A percentile compares a stretch with the other conserved stretches of the same genome.
phyloP scores from a whole-genome alignment of 108 stramenopile genomes.

The Cyclostephanos tholiformis region DNA sequence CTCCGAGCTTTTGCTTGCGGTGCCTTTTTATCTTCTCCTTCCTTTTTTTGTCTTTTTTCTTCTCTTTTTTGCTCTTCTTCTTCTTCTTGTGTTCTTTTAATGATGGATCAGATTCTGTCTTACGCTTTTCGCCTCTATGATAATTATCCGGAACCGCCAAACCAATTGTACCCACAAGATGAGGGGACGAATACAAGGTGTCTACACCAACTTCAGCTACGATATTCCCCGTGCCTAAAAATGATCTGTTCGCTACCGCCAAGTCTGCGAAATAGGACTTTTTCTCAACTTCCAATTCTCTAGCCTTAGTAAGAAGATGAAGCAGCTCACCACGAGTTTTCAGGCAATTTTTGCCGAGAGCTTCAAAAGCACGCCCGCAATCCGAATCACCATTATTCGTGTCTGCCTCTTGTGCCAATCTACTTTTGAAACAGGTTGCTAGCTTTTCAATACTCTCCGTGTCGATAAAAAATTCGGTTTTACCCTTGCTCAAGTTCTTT shows the following conservation, averaged over 20 bases:
- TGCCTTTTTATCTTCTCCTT: slow-evolving; percentile 33
- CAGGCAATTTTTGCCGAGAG: slow-evolving; percentile 24
- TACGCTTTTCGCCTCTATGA: slow-evolving; percentile 16
- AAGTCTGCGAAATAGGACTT: slow-evolving; percentile 37
- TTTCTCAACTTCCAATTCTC: slow-evolving; percentile 35
- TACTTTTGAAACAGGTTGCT: slow-evolving; percentile 1
- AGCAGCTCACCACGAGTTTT: slow-evolving; percentile 33
- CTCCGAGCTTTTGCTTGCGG: slow-evolving; percentile 26
- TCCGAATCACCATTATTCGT: not conserved
- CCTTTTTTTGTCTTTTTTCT: slow-evolving; percentile 18
- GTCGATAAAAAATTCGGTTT: not conserved
- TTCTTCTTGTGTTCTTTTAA: slow-evolving; percentile 38
- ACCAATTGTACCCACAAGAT: not conserved
- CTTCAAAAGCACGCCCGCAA: not conserved
- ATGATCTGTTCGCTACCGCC: slow-evolving; percentile 25
- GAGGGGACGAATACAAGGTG: not conserved
- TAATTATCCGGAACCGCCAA: not conserved
- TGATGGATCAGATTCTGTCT: slow-evolving; percentile 15
- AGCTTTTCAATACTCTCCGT: slow-evolving; percentile 3
- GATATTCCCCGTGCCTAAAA: not conserved
- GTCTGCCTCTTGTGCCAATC: not conserved
- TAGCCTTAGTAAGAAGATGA: slow-evolving; percentile 42
- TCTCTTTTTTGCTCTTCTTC: slow-evolving; percentile 28
- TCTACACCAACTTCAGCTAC: not conserved
- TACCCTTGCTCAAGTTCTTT: not conserved